Percentiles rank a stretch among this genome's conserved stretches.
Conservation (phyloP, 305 asterid species). For the Fraxinus dipetala region DNA sequence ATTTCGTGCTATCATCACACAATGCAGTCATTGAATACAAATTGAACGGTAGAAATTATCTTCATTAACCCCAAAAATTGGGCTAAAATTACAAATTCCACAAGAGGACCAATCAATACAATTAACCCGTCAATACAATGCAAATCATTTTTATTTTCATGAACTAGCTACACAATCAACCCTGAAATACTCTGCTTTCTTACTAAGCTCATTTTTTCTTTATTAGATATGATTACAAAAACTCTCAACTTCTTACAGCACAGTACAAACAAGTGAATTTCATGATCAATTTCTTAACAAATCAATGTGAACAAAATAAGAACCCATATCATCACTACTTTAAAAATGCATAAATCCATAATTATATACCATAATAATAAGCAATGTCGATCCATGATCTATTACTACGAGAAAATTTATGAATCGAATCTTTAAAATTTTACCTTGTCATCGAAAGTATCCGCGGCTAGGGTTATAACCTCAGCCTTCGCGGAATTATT, state of each 20-base stretch:
- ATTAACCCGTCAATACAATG: not conserved
- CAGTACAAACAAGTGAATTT: not conserved
- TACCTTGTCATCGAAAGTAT: conserved; percentile 83
- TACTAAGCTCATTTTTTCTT: not conserved
- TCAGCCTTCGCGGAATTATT: conserved; percentile 52
- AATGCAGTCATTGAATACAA: not conserved
- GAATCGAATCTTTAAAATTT: not conserved
- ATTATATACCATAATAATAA: not conserved
- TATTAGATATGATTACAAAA: not conserved
- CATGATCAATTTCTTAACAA: conserved; percentile 4
- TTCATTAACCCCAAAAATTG: not conserved
- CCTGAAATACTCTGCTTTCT: not conserved
- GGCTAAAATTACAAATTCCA: not conserved
- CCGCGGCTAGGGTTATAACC: conserved; percentile 70
- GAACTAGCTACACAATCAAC: not conserved
- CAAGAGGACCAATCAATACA: not conserved
- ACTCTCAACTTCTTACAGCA: not conserved
- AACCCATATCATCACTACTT: conserved; percentile 3
- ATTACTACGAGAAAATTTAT: not conserved
- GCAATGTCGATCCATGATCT: conserved; percentile 21
- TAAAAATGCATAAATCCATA: conserved; percentile 4
- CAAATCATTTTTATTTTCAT: not conserved
- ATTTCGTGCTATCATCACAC: not conserved
- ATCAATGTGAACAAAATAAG: not conserved
- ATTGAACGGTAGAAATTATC: not conserved